A percentile compares a stretch with the other conserved stretches of the same genome.
Evolutionary conservation across 306 rosid species (phyloP).

Genomic region (Sesbania bispinosa): DNA sequence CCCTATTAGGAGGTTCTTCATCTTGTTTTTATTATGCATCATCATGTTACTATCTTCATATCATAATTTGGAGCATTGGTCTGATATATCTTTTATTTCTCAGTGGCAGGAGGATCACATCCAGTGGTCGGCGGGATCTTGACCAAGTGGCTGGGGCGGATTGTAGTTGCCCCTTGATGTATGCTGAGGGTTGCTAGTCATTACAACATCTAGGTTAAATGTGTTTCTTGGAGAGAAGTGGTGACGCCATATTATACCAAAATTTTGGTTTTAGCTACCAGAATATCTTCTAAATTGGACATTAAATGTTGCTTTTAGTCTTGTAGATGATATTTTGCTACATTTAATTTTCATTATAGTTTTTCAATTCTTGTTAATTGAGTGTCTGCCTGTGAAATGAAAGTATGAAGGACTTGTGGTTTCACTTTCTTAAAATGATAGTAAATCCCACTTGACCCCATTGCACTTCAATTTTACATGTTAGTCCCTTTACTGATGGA

Average conservation of each 20-base stretch:
- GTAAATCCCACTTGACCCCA: too few species aligned
- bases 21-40: background rate
- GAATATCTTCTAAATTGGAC: background rate
- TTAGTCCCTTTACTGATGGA: too few species aligned
- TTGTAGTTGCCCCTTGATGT: constrained; percentile 28
- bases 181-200: background rate
- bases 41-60: background rate
- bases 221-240: background rate
- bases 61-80: background rate
- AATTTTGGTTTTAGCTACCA: constrained; percentile 7
- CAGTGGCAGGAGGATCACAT: constrained; percentile 43
- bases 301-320: background rate
- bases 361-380: background rate
- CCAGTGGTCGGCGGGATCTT: constrained; percentile 34
- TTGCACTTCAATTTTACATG: too few species aligned
- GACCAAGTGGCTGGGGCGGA: constrained; percentile 42
- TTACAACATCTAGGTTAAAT: background rate
- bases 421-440: too few species aligned
- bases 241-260: background rate
- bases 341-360: background rate
- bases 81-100: background rate
- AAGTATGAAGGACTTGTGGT: too few species aligned
- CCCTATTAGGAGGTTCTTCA: background rate
- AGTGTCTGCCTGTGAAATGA: too few species aligned
- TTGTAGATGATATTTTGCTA: constrained; percentile 7